Evolutionary conservation across 768 basidiomycete species (phyloP), one percentile per base, ranked within the genome.

Genomic region (Galerina sulciceps): DNA sequence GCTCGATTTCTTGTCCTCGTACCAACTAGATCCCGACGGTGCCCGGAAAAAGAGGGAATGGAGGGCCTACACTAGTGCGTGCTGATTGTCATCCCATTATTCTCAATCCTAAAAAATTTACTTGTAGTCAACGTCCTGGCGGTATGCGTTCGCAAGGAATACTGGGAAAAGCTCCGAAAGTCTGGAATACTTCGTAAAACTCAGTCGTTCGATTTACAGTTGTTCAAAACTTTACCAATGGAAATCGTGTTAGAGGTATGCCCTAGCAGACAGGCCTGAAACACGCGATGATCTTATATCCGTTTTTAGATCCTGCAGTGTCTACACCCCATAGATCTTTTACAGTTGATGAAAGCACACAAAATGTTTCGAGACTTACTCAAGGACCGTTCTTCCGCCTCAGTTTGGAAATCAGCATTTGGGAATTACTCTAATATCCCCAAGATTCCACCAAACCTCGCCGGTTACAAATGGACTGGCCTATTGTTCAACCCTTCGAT

Each of bases 201-300:
- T 26, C 26, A 3, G 4, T 26, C 26, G 26, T 6, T 3, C 4
- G 26, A 26, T 6, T 3, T 26, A 26, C 4, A 26, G 6, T 26
- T 6, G 6, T 26, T 26, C 26, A 26, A 6, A 26, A 26, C 26
- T 6, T 3, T 26, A 26, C 53, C 53, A 0, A 36, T 44, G 15
- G 59, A 55, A 40, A 50, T 60, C 5, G 11, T 60, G 6, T 52
- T 41, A 14, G 59, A 60, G 54, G 59, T 60, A 15, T 11, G 53
- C n/a, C 17, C 26, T 34, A 15, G 38, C 1, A 31, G 11, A 37
- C 14, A 23, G 14, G 9, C 6, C 6, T 5, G 26, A 18, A 14
- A 44, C 36, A 17, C 35, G 1, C 26, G 2, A 31, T 31, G 8
- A 8, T 1, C 1, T 31, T 8, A 31, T 0, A 31, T 31, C 26